These are phyloP conservation scores for Bjerkandera adusta DNA, from an alignment of 1,284 basidiomycete species.

Conservation along the genomic window DNA sequence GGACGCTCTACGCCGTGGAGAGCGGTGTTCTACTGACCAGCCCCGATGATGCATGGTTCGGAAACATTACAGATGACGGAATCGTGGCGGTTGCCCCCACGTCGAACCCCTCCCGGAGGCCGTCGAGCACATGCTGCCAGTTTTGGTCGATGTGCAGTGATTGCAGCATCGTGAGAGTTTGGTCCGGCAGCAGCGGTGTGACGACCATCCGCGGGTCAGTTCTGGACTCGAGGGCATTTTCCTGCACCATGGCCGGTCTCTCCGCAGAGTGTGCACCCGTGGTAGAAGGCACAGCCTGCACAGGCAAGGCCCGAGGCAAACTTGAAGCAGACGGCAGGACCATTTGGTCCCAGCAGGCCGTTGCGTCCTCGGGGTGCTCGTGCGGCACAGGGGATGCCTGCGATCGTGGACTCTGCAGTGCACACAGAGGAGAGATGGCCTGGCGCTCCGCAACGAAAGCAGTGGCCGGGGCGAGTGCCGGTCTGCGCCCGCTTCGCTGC, in stretches of 20 bases:
- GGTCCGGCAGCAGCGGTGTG: conserved; percentile 23
- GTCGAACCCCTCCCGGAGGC: conserved; percentile 30
- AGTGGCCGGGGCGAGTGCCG: too few relatives aligned
- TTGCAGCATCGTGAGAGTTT: conserved; percentile 17
- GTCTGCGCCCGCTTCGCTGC: too few relatives aligned
- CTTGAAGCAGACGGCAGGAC: not conserved
- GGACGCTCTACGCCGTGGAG: not conserved
- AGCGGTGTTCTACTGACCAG: conserved; percentile 9
- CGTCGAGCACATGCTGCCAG: conserved; percentile 25
- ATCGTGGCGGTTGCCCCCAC: conserved; percentile 24
- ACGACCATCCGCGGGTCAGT: conserved; percentile 27
- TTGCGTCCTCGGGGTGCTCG: not conserved
- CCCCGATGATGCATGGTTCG: conserved; percentile 30
- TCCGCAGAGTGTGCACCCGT: conserved; percentile 30
- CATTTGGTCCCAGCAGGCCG: not conserved
- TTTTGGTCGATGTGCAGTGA: conserved; percentile 16
- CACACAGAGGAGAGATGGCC: not conserved
- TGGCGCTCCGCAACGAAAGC: not conserved
- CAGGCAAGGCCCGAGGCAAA: not conserved
- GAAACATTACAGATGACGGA: conserved; percentile 18
- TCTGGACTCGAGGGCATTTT: conserved; percentile 13
- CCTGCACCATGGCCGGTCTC: conserved; percentile 23
- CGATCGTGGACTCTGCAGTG: not conserved
- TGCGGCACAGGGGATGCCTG: not conserved
- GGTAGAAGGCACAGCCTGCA: conserved; percentile 8